These are phyloP conservation scores for Lipomyces kockii DNA, from an alignment of 805 yeast genomes.

Conservation along the genomic window DNA sequence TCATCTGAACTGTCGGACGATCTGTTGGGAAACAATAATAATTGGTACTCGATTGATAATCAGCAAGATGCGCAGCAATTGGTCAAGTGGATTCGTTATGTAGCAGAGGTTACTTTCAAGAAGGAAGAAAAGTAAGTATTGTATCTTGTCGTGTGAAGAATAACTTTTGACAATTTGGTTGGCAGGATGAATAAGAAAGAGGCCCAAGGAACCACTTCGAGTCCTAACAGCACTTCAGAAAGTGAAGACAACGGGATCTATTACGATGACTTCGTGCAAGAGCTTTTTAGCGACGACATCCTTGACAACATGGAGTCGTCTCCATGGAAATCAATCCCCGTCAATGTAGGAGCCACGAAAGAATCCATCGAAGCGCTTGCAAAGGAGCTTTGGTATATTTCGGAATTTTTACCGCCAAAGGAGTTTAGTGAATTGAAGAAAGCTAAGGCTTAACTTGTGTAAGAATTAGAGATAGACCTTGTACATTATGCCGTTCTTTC, in stretches of 20 bases:
- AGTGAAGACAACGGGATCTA: background rate
- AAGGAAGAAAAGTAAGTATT: constrained; percentile 8
- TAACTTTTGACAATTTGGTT: background rate
- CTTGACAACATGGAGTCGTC: constrained; percentile 9
- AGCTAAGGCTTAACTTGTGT: background rate
- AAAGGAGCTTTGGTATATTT: constrained; percentile 17
- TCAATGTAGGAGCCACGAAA: constrained; percentile 16
- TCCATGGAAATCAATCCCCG: constrained; percentile 5
- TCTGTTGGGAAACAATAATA: constrained; percentile 31
- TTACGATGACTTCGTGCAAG: constrained; percentile 28
- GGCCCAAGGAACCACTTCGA: background rate
- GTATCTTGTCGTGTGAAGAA: background rate
- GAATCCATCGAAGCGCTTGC: constrained; percentile 24
- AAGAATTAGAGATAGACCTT: background rate
- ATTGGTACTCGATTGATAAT: constrained; percentile 32
- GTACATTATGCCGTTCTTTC: background rate
- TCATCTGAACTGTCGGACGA: constrained; percentile 27
- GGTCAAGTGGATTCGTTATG: constrained; percentile 25
- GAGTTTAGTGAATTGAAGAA: constrained; percentile 16
- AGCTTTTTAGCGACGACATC: constrained; percentile 12
- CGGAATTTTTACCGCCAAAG: constrained; percentile 26
- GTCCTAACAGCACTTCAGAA: background rate
- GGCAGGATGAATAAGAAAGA: background rate
- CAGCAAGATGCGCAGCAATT: constrained; percentile 32
- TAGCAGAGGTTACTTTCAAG: constrained; percentile 14